Evolutionary conservation across 495 filamentous ascomycete species (phyloP).

Genomic region (Penicillium coffeae): DNA sequence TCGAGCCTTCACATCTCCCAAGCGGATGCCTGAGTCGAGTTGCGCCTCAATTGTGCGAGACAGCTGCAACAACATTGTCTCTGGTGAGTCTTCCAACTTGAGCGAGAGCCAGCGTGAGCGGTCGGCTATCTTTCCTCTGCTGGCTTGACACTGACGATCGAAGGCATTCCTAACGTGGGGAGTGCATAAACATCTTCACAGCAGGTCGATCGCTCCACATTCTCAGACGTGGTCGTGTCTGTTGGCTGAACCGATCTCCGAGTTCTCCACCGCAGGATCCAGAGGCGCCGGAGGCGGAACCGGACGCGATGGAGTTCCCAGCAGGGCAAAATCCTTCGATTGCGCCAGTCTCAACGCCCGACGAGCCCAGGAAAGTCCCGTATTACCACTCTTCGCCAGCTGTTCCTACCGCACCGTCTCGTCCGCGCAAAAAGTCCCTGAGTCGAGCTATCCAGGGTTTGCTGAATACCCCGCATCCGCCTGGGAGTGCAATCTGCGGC

Average conservation of each 20-base stretch:
- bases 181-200: constrained; percentile 9
- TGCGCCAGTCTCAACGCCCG: constrained; percentile 18
- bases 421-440: constrained; percentile 3
- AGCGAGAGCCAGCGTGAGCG: too few relatives aligned
- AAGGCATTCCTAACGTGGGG: constrained; percentile 4
- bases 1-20: neutral
- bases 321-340: neutral
- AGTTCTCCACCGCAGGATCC: constrained; percentile 25
- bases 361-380: constrained; percentile 66
- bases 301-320: constrained; percentile 25
- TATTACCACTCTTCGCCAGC: constrained; percentile 34
- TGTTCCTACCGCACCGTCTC: neutral
- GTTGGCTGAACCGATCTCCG: constrained; percentile 15
- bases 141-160: constrained; percentile 2
- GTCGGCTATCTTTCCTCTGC: too few relatives aligned
- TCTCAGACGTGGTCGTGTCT: constrained; percentile 9
- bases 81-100: too few relatives aligned
- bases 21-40: too few relatives aligned
- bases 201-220: constrained; percentile 27
- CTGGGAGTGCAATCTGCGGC: constrained; percentile 38
- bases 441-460: constrained; percentile 16
- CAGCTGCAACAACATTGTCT: too few relatives aligned
- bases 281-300: constrained; percentile 25
- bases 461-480: constrained; percentile 32
- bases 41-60: too few relatives aligned